Base-by-base conservation (phyloP, 352 stramenopile genomes). In the Globisporangium sylvaticum region DNA sequence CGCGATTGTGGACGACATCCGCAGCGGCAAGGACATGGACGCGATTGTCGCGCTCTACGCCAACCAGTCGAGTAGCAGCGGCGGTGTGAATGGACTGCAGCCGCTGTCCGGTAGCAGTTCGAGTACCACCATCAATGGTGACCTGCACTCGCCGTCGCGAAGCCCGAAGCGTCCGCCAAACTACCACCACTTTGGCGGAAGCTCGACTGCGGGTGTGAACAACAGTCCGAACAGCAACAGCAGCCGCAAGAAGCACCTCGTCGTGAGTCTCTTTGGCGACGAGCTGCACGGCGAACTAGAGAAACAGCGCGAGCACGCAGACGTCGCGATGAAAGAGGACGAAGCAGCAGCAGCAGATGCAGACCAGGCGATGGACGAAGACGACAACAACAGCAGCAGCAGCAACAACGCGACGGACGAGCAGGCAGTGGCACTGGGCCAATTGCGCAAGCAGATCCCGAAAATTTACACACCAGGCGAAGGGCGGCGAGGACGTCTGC, bases 131-230 rank as follows among this genome's bases (percentile, higher is more conserved):
- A 34, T 24, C 24, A 64, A 52, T 52, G 61, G 22, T 18, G 46
- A 58, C 29, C 22, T 59, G 61, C 32, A 58, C 31, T 71, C 85
- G 61, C 81, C 85, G 1, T 79, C 83, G 57, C 82, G 87, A n/a
- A 94, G 85, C 25, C 87, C 87, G 12, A 94, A 91, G 61, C 85
- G 85, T 0, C 87, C 87, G 46, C 87, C 87, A 14, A 94, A 95
- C 65, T 92, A 93, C 73, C 80, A 89, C 44, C 80, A 89, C 60
- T 84, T 90, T 76, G 73, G 58, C 44, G 74, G 54, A 55, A 62
- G 3, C 27, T 79, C 10, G 75, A 68, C 44, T 10, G 22, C 29
- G 27, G 54, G 54, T 4, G 54, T 44, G 48, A 69, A 71, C 34
- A 72, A 70, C 63, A 72, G 59, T 10, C 77, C 78, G 18, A 79